A percentile compares a stretch with the other conserved stretches of the same genome.
phyloP scores from a whole-genome alignment of 2,329 filamentous ascomycete genomes.

The Decorospora gaudefroyi region DNA sequence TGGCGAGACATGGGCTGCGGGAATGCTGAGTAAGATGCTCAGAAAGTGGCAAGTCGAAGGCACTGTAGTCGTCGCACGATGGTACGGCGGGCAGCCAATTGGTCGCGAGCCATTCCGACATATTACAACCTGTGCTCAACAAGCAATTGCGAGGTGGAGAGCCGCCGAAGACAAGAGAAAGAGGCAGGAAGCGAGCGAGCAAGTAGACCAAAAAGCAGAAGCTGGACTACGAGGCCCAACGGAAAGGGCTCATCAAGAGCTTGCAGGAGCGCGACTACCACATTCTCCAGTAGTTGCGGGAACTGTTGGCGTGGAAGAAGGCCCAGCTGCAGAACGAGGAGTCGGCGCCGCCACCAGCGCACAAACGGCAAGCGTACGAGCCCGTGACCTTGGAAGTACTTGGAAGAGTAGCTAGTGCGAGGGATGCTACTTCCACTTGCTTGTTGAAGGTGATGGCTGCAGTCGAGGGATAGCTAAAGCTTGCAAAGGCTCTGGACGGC shows the following conservation, averaged over 20 bases:
- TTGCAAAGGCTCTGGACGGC: slow-evolving; percentile 31
- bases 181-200: slow-evolving; percentile 42
- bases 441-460: slow-evolving; percentile 59
- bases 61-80: slow-evolving; percentile 57
- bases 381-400: slow-evolving; percentile 50
- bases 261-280: slow-evolving; percentile 53
- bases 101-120: slow-evolving; percentile 59
- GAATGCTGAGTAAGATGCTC: slow-evolving; percentile 54
- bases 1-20: slow-evolving; percentile 59
- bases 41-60: slow-evolving; percentile 52
- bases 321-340: slow-evolving; percentile 37
- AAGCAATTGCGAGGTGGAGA: slow-evolving; percentile 53
- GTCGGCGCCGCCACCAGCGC: slow-evolving; percentile 33
- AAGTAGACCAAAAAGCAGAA: slow-evolving; percentile 47
- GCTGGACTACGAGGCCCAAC: slow-evolving; percentile 42
- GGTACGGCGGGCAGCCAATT: slow-evolving; percentile 60
- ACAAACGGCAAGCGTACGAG: slow-evolving; percentile 49
- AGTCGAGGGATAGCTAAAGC: slow-evolving; percentile 50
- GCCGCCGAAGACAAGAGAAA: slow-evolving; percentile 38
- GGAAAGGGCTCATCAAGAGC: slow-evolving; percentile 46
- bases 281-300: slow-evolving; percentile 54
- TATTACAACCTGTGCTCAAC: slow-evolving; percentile 56
- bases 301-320: slow-evolving; percentile 52
- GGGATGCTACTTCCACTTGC: slow-evolving; percentile 59
- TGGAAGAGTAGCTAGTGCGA: slow-evolving; percentile 53